Evolutionary conservation across 495 filamentous ascomycete species (phyloP).

Genomic region (Penicillium fimorum): DNA sequence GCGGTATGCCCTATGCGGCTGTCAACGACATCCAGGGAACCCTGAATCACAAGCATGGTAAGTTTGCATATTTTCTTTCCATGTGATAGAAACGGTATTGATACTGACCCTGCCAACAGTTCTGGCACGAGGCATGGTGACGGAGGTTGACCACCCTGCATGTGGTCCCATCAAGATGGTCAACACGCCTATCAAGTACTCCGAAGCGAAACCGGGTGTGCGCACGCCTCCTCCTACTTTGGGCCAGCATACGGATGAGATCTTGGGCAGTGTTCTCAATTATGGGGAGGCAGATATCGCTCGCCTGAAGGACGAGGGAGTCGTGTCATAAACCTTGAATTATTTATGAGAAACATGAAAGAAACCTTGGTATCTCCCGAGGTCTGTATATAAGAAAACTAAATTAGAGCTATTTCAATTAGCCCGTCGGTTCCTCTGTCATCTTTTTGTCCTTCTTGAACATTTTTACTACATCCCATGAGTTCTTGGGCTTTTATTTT

Average conservation of each 20-base stretch:
- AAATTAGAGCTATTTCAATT: not conserved
- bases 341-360: not conserved
- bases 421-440: not conserved
- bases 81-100: slow-evolving; percentile 2
- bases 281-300: slow-evolving; percentile 61
- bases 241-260: slow-evolving; percentile 89
- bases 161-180: slow-evolving; percentile 88
- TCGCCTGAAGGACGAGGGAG: slow-evolving; percentile 63
- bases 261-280: slow-evolving; percentile 66
- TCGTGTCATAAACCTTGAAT: slow-evolving; percentile 52
- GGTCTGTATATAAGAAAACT: slow-evolving; percentile 5
- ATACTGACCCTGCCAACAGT: slow-evolving; percentile 45
- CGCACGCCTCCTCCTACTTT: slow-evolving; percentile 79
- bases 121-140: slow-evolving; percentile 80
- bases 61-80: slow-evolving; percentile 9
- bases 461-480: not conserved
- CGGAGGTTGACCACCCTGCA: slow-evolving; percentile 74
- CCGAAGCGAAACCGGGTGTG: slow-evolving; percentile 73
- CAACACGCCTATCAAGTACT: slow-evolving; percentile 96
- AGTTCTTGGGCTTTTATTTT: not conserved
- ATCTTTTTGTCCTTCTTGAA: not conserved
- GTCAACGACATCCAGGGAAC: slow-evolving; percentile 89
- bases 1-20: slow-evolving; percentile 91
- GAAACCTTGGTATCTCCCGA: not conserved
- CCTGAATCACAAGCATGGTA: slow-evolving; percentile 78